These are phyloP conservation scores for Acanthamoeba polyphaga DNA, from an alignment of 208 protist genomes.

Conservation along the genomic window DNA sequence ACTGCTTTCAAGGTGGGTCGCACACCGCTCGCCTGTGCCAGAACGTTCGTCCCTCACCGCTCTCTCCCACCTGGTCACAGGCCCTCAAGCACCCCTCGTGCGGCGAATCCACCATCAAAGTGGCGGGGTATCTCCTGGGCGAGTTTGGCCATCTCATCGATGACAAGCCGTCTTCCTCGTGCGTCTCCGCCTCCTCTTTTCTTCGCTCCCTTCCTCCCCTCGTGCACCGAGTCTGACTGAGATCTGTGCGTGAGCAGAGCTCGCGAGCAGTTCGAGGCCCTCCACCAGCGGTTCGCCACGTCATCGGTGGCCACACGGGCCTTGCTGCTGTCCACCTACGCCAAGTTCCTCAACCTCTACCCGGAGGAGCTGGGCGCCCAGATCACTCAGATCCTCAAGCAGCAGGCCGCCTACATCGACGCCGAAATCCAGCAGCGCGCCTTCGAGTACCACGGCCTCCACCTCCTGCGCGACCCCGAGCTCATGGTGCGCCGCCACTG, in stretches of 20 bases:
- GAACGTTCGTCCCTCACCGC: not conserved
- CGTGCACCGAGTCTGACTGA: not conserved
- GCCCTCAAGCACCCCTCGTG: slow-evolving; percentile 72
- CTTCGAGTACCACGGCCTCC: slow-evolving; percentile 95
- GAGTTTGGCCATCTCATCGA: slow-evolving; percentile 98
- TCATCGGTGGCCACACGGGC: slow-evolving; percentile 90
- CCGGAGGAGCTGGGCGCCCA: slow-evolving; percentile 90
- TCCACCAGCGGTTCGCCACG: slow-evolving; percentile 92
- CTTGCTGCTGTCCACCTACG: slow-evolving; percentile 95
- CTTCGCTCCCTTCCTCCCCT: slow-evolving; percentile 11
- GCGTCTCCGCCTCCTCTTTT: slow-evolving; percentile 55
- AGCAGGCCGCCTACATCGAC: slow-evolving; percentile 92
- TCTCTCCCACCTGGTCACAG: not conserved
- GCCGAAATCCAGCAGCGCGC: slow-evolving; percentile 98
- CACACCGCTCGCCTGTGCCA: too few relatives aligned
- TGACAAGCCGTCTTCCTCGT: slow-evolving; percentile 92
- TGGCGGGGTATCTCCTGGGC: slow-evolving; percentile 96
- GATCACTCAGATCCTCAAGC: slow-evolving; percentile 90
- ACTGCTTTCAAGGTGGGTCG: slow-evolving; percentile 81
- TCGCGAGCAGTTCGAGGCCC: slow-evolving; percentile 91
- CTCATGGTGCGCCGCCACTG: slow-evolving; percentile 47
- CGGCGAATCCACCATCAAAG: slow-evolving; percentile 86
- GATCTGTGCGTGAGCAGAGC: slow-evolving; percentile 47
- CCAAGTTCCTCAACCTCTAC: slow-evolving; percentile 97
- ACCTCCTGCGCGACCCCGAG: slow-evolving; percentile 61